These are phyloP conservation scores for Fomitopsis palustris DNA, from an alignment of 1,284 basidiomycete species.

Conservation along the genomic window DNA sequence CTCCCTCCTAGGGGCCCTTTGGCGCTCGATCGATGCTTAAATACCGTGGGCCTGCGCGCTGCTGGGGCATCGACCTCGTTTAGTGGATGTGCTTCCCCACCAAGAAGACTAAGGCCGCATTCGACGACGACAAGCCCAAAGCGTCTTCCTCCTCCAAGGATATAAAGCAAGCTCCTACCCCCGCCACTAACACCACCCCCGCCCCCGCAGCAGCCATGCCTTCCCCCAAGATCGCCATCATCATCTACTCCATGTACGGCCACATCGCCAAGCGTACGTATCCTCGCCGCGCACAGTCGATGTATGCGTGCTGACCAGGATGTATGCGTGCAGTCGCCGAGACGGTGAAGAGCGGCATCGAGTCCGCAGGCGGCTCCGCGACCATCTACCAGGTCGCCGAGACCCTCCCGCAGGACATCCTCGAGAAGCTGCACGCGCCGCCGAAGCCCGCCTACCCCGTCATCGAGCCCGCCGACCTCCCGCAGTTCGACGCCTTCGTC, in stretches of 20 bases:
- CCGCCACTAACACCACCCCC: constrained; percentile 11
- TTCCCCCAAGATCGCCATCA: constrained; percentile 67
- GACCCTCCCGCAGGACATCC: constrained; percentile 78
- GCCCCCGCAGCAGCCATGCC: constrained; percentile 22
- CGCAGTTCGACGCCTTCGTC: constrained; percentile 64
- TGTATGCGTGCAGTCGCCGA: constrained; percentile 62
- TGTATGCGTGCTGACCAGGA: neutral
- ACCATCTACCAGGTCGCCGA: constrained; percentile 84
- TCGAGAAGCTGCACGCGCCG: constrained; percentile 76
- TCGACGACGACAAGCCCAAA: constrained; percentile 26
- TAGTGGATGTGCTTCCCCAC: constrained; percentile 40
- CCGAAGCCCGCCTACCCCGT: constrained; percentile 72
- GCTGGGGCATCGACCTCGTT: constrained; percentile 1
- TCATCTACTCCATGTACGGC: constrained; percentile 83
- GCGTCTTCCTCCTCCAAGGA: constrained; percentile 15
- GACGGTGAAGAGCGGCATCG: constrained; percentile 69
- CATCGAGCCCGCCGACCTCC: constrained; percentile 63
- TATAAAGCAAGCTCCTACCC: constrained; percentile 11
- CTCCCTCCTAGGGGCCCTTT: neutral
- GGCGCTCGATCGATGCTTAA: constrained; percentile 3
- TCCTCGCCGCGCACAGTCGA: neutral
- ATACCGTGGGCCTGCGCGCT: neutral
- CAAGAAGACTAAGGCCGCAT: constrained; percentile 34
- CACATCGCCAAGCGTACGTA: constrained; percentile 70
- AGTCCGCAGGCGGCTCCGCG: constrained; percentile 65